Evolutionary conservation across 805 yeast species (phyloP).

Genomic region (Lachancea lanzarotensis): DNA sequence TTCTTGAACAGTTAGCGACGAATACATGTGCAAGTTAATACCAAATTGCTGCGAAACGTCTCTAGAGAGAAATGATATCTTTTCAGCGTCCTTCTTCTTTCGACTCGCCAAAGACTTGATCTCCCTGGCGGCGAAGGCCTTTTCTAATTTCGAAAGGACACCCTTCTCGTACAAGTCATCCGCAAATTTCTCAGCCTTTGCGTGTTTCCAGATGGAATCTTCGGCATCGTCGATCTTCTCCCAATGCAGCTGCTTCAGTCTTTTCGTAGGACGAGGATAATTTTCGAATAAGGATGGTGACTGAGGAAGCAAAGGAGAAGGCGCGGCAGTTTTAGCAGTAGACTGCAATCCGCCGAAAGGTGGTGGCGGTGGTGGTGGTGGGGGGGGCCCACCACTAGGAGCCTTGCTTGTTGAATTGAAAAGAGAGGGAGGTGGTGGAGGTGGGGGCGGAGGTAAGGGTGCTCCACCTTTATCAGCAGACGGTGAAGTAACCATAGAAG

Average conservation of each 20-base stretch:
- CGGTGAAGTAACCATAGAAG: neutral
- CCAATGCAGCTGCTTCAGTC: constrained; percentile 95
- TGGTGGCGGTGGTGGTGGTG: constrained; percentile 35
- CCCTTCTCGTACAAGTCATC: constrained; percentile 69
- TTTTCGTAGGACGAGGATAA: constrained; percentile 63
- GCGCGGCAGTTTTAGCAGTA: constrained; percentile 15
- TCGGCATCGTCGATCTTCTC: constrained; percentile 81
- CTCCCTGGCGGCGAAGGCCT: constrained; percentile 80
- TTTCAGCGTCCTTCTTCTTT: constrained; percentile 44
- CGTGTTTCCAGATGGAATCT: constrained; percentile 78
- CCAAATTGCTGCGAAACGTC: constrained; percentile 94
- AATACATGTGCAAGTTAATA: constrained; percentile 78
- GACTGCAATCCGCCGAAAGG: constrained; percentile 12
- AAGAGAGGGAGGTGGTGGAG: constrained; percentile 26
- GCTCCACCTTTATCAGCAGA: neutral
- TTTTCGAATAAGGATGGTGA: constrained; percentile 37
- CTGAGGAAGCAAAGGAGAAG: constrained; percentile 32
- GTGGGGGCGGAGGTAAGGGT: constrained; percentile 20
- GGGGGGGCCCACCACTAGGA: constrained; percentile 11
- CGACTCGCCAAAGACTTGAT: constrained; percentile 43
- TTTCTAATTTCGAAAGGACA: constrained; percentile 75
- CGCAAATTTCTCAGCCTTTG: constrained; percentile 49
- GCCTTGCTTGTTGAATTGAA: neutral
- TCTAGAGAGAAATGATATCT: constrained; percentile 65
- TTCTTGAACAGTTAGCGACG: constrained; percentile 53